Conservation (phyloP, 495 filamentous ascomycete species). For the Astrocystis sublimbata region DNA sequence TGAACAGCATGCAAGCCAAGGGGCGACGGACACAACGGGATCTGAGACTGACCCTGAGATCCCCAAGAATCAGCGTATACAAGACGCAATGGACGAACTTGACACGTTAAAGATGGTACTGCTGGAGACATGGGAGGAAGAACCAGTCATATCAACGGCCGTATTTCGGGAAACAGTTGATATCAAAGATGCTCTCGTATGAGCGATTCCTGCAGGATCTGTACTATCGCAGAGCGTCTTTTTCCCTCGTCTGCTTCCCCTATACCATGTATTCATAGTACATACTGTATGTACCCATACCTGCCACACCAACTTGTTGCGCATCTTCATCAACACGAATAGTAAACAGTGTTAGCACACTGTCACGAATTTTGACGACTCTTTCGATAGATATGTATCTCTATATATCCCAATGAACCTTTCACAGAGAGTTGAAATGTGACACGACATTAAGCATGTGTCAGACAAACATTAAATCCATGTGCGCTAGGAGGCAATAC, state of each 20-base stretch:
- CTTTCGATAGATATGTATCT: background rate
- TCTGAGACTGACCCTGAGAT: constrained; percentile 7
- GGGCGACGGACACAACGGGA: constrained; percentile 16
- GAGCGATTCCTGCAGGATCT: background rate
- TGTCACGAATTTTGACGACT: background rate
- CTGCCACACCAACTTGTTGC: background rate
- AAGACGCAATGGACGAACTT: constrained; percentile 31
- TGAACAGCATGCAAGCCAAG: constrained; percentile 19
- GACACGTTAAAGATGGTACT: constrained; percentile 32
- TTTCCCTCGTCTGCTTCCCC: no score
- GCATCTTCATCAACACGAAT: background rate
- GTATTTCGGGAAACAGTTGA: constrained; percentile 29
- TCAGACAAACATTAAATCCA: no score
- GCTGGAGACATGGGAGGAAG: constrained; percentile 29
- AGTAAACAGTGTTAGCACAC: background rate
- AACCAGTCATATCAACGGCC: constrained; percentile 28
- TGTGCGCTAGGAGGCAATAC: no score
- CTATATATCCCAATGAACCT: no score
- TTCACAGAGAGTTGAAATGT: no score
- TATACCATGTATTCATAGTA: background rate
- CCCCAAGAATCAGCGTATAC: constrained; percentile 31
- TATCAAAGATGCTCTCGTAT: constrained; percentile 9
- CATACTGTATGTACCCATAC: no score
- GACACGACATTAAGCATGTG: no score
- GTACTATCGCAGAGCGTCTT: background rate